Percentiles rank a stretch among this genome's conserved stretches.
These are phyloP conservation scores for Acacia concinna DNA, from an alignment of 331 rosid species.

Conservation along the genomic window DNA sequence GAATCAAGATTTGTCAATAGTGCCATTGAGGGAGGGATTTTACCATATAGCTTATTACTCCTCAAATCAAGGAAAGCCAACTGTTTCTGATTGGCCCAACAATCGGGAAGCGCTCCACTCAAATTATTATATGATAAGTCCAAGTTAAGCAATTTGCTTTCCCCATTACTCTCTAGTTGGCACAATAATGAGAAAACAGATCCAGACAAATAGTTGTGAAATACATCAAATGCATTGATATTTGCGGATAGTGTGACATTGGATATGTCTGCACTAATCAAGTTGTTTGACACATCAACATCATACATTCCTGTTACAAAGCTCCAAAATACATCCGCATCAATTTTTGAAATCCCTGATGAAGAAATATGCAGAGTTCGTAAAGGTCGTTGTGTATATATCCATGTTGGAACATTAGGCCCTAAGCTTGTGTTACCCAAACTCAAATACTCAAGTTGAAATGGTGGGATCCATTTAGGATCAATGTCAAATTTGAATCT, in stretches of 20 bases:
- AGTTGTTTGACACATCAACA: background rate
- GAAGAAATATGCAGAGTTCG: accelerated
- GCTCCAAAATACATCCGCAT: background rate
- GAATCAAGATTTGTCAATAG: accelerated
- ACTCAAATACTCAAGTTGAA: accelerated
- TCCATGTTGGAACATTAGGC: background rate
- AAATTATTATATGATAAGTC: background rate
- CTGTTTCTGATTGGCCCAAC: background rate
- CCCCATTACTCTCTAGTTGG: background rate
- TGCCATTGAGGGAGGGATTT: background rate
- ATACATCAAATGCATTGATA: accelerated
- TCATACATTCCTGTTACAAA: background rate
- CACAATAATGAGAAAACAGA: background rate
- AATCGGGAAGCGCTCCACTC: background rate
- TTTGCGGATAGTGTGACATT: background rate
- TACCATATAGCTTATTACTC: background rate
- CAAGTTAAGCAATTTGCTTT: accelerated
- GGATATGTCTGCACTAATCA: background rate
- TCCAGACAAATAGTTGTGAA: background rate
- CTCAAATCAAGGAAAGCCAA: background rate
- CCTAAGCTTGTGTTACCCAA: background rate
- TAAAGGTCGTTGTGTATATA: background rate
- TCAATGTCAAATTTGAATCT: background rate
- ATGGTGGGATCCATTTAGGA: background rate
- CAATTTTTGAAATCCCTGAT: background rate